Evolutionary conservation across 2,329 filamentous ascomycete species (phyloP).

Genomic region (Diplodia corticola): DNA sequence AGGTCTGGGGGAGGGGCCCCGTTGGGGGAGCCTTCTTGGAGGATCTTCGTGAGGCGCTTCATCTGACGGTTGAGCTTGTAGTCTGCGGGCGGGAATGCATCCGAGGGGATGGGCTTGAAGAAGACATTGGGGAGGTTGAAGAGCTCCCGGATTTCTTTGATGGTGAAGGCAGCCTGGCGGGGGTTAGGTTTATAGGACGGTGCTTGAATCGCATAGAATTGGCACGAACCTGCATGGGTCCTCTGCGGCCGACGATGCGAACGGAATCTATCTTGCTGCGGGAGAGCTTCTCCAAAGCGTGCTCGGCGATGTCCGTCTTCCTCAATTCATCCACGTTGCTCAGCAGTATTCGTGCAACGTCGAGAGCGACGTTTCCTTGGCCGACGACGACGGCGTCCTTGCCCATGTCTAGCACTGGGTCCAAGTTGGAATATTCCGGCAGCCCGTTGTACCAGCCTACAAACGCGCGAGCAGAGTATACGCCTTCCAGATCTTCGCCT

Average conservation of each 20-base stretch:
- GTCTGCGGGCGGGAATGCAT: constrained; percentile 67
- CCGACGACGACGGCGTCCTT: constrained; percentile 88
- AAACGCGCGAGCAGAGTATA: constrained; percentile 88
- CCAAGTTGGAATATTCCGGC: constrained; percentile 72
- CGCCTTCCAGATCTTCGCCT: constrained; percentile 74
- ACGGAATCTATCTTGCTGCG: constrained; percentile 76
- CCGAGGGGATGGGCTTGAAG: constrained; percentile 68
- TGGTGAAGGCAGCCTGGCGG: constrained; percentile 83
- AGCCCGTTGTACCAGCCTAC: constrained; percentile 99
- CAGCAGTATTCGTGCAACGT: constrained; percentile 86
- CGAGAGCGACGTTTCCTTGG: constrained; percentile 93
- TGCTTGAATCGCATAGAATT: not conserved
- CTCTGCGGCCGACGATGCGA: constrained; percentile 83
- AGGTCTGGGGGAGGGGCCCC: constrained; percentile 31
- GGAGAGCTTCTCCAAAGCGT: constrained; percentile 72
- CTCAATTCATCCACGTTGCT: constrained; percentile 70
- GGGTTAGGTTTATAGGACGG: not conserved
- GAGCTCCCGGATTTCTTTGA: constrained; percentile 89
- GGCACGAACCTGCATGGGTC: constrained; percentile 73
- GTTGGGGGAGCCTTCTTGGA: constrained; percentile 70
- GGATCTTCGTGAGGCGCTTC: constrained; percentile 75
- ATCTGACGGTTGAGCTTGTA: constrained; percentile 72
- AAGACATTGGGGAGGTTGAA: constrained; percentile 72
- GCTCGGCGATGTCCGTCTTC: constrained; percentile 85
- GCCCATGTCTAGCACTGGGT: constrained; percentile 70